Base-by-base conservation (phyloP, 257 asterid genomes). In the Osmanthus fragrans region DNA sequence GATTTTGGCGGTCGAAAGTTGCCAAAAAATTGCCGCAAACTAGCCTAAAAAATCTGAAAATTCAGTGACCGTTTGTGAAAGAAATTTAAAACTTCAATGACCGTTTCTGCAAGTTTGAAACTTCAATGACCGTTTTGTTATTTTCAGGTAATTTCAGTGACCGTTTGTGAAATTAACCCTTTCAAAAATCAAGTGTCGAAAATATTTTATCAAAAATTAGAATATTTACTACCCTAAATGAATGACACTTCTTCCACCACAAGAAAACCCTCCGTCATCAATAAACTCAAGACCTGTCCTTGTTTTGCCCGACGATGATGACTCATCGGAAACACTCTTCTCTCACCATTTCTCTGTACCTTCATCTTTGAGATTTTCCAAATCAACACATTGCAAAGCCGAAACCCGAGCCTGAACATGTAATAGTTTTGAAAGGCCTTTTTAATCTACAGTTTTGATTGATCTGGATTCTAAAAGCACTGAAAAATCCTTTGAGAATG, bases 291-390 rank as follows among this genome's bases (percentile, higher is more conserved):
- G 70, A 90, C 80, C 96, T 34, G 37, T 70, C 96, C 93, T 5
- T 88, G 96, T 23, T 93, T 95, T 77, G 93, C 0, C 0, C 60
- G 97, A 92, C 69, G 97, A 90, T 68, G 96, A 89, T 32, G 96
- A 82, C 7, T 86, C 73, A 47, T 77, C 56, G 74, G 76, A 77
- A 15, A 84, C 92, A 0, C 94, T 94, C 4, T 81, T 89, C 49
- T 79, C 84, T 16, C 84, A 88, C 5, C 90, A 92, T 0, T 77
- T 88, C 21, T 42, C 89, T 33, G 90, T 78, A 80, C 86, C 90
- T 36, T 65, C 83, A 8, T 81, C 93, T 6, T 80, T 86, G 0
- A 86, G 87, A n/a, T 56, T 80, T 6, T 68, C 77, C 60, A 87
- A 87, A 67, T 82, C 91, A 27, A 82, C 86, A 45, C 96, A 92